Evolutionary conservation across 305 asterid genomes (phyloP), one percentile per base, ranked within the genome.

Genomic region (Petunia hybrid): DNA sequence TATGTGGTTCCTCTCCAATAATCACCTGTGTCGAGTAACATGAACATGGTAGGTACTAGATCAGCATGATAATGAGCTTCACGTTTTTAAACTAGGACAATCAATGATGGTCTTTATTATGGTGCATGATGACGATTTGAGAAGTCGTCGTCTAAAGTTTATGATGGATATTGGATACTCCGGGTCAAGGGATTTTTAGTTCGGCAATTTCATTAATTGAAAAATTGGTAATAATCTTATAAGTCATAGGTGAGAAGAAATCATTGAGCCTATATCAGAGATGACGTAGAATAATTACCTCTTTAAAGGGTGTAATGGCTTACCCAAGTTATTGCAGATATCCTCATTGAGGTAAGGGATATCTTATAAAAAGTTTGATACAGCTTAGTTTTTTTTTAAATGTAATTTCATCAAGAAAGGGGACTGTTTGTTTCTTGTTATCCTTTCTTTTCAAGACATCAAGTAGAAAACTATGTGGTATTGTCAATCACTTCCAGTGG

Each of bases 111-210:
- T 22, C 31, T 66, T 40, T 40, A 41, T 66, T 66, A 13, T 41
- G 53, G 74, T 66, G 74, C 74, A 41, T 66, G 74, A 41, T 66
- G 38, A 40, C 36, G 51, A 66, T 8, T 66, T 66, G 74, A 66
- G 53, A 14, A 41, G 7, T 40, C 74, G 3, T 6, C n/a, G 8
- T 65, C 51, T 66, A 66, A 66, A 51, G 53, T 40, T 66, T 66
- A 40, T 67, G 38, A 59, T 59, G 64, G 31, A 22, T 22, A 22
- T 22, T 22, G 31, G 31, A 16, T 59, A 16, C 38, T 59, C 12
- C 5, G 64, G 31, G 36, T 16, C 38, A 55, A 55, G 38, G 16
- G 36, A 5, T 59, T 59, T 59, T 59, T n/a, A n/a, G 64, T 59
- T 59, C 64, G 16, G 10, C 38, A 16, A 16, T 36, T 59, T 59